Evolutionary conservation across 108 stramenopile species (phyloP), one percentile per base, ranked within the genome.

Genomic region (Cyclotella atomus): DNA sequence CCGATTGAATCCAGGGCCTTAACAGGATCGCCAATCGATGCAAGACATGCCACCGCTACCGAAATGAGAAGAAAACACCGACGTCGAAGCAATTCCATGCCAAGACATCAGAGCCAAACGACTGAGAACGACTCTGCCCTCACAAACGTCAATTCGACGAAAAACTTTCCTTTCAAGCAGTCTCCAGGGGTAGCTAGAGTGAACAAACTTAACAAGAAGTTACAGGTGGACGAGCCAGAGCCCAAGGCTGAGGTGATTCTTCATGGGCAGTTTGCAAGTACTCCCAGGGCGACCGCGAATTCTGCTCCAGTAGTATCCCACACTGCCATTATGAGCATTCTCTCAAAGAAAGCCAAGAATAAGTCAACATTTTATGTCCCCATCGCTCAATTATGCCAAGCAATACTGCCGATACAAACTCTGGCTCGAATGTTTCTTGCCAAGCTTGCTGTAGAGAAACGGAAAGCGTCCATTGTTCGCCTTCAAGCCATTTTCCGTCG

Each of bases 401-500:
- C 64, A 2, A 29, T 65, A 2, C 2, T 47, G 29, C 64, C 64
- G 16, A 46, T 65, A 17, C 64, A 65, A 21, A 46, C 45, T 1
- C 45, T 49, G 9, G 64, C 64, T 12, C 20, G 64, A 32, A 27
- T 65, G 43, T 65, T 41, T 21, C 43, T 65, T 9, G 64, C 64
- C 64, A 65, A 65, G 17, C 32, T 30, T n/a, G 29, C 64, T n/a
- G 16, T 47, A 15, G 45, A 49, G 46, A 65, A 65, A 47, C 44
- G 64, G 17, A 49, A 29, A 49, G 30, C 29, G 30, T 27, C 64
- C 15, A 65, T 65, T 9, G 27, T 65, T 28, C 23, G 32, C n/a
- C 45, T 65, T 4, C 64, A 65, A 32, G 64, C 64, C 1, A 30
- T 65, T 47, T 34, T 65, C 29, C 64, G 64, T 46, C 24, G 45